phyloP scores from a whole-genome alignment of 768 basidiomycete genomes.

The Leccinum incarnatum region DNA sequence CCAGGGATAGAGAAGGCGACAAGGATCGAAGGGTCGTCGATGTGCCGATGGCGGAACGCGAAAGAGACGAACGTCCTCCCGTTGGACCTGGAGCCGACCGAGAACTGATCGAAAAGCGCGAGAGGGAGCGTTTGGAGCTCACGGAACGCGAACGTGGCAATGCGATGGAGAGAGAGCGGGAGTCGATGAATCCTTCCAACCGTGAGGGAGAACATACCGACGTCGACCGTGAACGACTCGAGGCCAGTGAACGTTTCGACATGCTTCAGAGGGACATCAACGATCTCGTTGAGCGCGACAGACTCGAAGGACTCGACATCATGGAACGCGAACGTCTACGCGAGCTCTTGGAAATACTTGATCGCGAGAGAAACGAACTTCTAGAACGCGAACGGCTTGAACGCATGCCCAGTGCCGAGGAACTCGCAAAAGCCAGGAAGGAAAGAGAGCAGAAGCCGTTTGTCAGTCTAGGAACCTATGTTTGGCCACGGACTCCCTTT shows the following conservation, averaged over 20 bases:
- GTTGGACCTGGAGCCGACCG: conserved; percentile 21
- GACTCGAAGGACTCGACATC: conserved; percentile 27
- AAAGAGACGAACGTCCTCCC: conserved; percentile 21
- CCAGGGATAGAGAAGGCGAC: conserved; percentile 25
- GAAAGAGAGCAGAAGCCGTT: conserved; percentile 30
- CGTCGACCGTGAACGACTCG: conserved; percentile 27
- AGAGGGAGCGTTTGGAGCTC: conserved; percentile 28
- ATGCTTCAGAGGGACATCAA: conserved; percentile 33
- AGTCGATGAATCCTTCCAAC: conserved; percentile 11
- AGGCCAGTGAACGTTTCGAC: conserved; percentile 27
- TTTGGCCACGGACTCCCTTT: conserved; percentile 32
- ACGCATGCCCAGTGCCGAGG: conserved; percentile 33
- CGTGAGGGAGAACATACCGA: conserved; percentile 25
- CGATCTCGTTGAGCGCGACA: conserved; percentile 31
- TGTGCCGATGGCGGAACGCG: conserved; percentile 15
- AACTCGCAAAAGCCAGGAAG: conserved; percentile 31
- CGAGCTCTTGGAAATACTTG: conserved; percentile 28
- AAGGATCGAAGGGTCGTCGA: conserved; percentile 21
- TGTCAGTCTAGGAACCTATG: conserved; percentile 28
- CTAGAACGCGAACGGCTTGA: conserved; percentile 33
- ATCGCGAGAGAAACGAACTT: conserved; percentile 29
- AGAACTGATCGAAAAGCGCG: conserved; percentile 22
- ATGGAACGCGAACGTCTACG: conserved; percentile 33
- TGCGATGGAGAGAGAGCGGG: conserved; percentile 17
- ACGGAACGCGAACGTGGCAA: conserved; percentile 21